Percentiles rank a stretch among this genome's conserved stretches.
phyloP scores from a whole-genome alignment of 2,329 filamentous ascomycete genomes.

The Microascus cirrosus region DNA sequence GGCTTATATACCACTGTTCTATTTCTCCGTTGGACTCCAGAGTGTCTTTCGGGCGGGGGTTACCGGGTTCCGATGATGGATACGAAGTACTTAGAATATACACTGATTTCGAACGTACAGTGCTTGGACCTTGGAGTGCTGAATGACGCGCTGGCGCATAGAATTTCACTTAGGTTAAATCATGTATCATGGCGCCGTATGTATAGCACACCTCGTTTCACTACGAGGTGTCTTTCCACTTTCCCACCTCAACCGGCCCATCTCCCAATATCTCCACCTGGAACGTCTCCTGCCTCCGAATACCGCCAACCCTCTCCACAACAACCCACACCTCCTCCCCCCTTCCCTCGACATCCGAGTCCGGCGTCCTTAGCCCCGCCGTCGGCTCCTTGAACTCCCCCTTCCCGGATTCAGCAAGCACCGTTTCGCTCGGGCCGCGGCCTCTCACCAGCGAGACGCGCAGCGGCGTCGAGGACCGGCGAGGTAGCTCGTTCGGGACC shows the following conservation, averaged over 20 bases:
- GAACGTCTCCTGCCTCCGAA: slow-evolving; percentile 28
- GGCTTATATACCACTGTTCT: background rate
- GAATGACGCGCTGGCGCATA: no score
- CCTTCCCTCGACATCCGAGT: slow-evolving; percentile 63
- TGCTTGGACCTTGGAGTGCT: no score
- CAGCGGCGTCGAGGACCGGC: slow-evolving; percentile 41
- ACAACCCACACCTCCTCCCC: slow-evolving; percentile 64
- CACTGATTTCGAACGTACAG: no score
- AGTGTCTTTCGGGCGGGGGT: no score
- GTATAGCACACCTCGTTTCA: background rate
- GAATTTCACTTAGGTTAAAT: no score
- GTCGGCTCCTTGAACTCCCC: slow-evolving; percentile 63
- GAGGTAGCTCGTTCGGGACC: background rate
- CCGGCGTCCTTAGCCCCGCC: slow-evolving; percentile 55
- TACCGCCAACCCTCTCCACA: slow-evolving; percentile 64
- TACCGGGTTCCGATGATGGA: no score
- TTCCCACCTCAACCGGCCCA: slow-evolving; percentile 27
- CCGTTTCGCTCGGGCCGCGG: slow-evolving; percentile 54
- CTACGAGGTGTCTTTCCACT: slow-evolving; percentile 24
- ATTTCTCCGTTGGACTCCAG: background rate
- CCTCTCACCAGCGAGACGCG: slow-evolving; percentile 65
- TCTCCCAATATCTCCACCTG: slow-evolving; percentile 41
- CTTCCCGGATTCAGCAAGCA: slow-evolving; percentile 56
- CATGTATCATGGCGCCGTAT: background rate
- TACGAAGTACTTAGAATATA: no score